Percentiles rank a stretch among this genome's conserved stretches.
These are phyloP conservation scores for Agrocybe pediades DNA, from an alignment of 768 basidiomycete species.

Conservation along the genomic window DNA sequence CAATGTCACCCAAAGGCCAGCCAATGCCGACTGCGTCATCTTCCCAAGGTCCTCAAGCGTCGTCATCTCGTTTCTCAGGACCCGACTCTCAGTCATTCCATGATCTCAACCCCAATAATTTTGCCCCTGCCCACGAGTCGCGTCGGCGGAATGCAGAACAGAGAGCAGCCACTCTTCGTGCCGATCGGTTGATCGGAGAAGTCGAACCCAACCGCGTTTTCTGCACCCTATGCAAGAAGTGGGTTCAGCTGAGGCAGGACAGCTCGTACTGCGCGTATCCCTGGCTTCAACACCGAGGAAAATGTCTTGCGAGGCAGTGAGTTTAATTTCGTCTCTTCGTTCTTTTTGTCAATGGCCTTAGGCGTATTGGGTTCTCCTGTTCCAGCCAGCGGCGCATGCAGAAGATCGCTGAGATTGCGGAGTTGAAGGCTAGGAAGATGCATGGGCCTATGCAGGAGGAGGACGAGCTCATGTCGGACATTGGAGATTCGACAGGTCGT, in stretches of 20 bases:
- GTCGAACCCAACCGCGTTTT: conserved; percentile 79
- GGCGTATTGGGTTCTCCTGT: conserved; percentile 18
- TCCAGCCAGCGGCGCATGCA: conserved; percentile 53
- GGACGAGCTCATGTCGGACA: conserved; percentile 29
- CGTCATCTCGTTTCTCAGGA: neutral
- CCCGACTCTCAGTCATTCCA: conserved; percentile 18
- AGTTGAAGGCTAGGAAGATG: conserved; percentile 37
- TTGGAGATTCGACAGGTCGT: neutral
- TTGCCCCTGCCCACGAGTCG: conserved; percentile 62
- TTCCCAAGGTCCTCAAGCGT: neutral
- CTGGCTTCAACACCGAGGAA: conserved; percentile 77
- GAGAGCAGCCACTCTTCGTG: conserved; percentile 68
- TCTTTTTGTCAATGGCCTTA: conserved; percentile 1
- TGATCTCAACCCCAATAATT: conserved; percentile 60
- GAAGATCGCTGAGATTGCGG: conserved; percentile 54
- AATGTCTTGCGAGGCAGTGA: conserved; percentile 74
- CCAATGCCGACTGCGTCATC: neutral
- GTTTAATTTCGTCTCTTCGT: conserved; percentile 25
- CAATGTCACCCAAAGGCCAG: neutral
- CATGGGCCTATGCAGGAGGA: no score
- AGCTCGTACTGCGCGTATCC: conserved; percentile 81
- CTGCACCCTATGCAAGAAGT: conserved; percentile 75
- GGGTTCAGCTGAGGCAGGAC: conserved; percentile 82
- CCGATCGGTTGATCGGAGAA: conserved; percentile 63
- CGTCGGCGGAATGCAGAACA: conserved; percentile 79